Percentiles rank a stretch among this genome's conserved stretches.
Conservation (phyloP, 441 rosid genomes). For the Populus trichocarpa region DNA sequence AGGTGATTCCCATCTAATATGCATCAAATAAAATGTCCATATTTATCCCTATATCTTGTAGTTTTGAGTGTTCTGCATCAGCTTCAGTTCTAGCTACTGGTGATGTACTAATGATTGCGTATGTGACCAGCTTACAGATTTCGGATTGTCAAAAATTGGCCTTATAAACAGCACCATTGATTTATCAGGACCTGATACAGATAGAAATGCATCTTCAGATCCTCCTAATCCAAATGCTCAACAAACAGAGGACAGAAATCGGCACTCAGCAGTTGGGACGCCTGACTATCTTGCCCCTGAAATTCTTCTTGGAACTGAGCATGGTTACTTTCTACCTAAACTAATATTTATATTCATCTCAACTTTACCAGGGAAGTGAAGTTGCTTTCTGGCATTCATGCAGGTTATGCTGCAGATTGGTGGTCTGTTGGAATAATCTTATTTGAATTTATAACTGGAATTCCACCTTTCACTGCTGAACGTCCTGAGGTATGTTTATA, state of each 20-base stretch:
- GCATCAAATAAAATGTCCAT: not conserved
- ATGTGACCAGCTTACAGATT: constrained; percentile 80
- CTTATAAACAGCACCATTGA: constrained; percentile 78
- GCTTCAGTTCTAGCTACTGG: constrained; percentile 13
- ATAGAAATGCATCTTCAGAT: constrained; percentile 33
- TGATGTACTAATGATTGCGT: constrained; percentile 27
- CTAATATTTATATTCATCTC: constrained; percentile 17
- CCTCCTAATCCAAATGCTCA: constrained; percentile 32
- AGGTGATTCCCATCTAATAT: not conserved
- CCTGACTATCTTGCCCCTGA: constrained; percentile 93
- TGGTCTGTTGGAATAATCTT: constrained; percentile 92
- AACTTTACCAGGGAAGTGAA: constrained; percentile 17
- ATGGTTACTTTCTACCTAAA: constrained; percentile 46
- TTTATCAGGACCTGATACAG: constrained; percentile 54
- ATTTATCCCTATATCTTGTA: not conserved
- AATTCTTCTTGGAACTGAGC: constrained; percentile 88
- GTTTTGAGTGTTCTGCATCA: constrained; percentile 9
- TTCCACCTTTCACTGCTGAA: constrained; percentile 77
- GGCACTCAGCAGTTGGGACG: constrained; percentile 74
- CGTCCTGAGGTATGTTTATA: constrained; percentile 57
- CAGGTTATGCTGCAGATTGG: constrained; percentile 89
- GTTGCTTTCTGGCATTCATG: constrained; percentile 28
- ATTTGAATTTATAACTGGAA: constrained; percentile 75
- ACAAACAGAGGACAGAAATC: constrained; percentile 45
- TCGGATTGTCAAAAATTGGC: constrained; percentile 85